A percentile compares a stretch with the other conserved stretches of the same genome.
phyloP scores from a whole-genome alignment of 805 yeast species.

The Metschnikowia anglica region DNA sequence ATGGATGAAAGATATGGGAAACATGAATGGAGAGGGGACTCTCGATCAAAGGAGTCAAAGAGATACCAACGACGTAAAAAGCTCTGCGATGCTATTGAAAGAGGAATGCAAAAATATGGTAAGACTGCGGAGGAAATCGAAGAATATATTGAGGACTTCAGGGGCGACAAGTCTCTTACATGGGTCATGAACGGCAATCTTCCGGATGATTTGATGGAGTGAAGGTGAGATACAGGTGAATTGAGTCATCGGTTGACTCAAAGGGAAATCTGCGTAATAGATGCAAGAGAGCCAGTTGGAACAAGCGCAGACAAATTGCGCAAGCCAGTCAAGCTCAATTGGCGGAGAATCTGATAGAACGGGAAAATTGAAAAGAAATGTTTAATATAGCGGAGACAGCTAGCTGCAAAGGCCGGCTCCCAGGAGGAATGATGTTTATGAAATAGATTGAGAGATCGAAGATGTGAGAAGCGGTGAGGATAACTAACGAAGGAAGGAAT shows the following conservation, averaged over 20 bases:
- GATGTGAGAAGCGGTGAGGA: no score
- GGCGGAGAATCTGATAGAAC: no score
- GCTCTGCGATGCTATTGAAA: slow-evolving; percentile 43
- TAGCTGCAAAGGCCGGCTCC: no score
- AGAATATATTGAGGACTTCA: slow-evolving; percentile 39
- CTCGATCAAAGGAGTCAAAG: slow-evolving; percentile 44
- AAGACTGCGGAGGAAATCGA: slow-evolving; percentile 43
- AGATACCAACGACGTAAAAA: slow-evolving; percentile 45
- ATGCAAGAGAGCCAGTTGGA: no score
- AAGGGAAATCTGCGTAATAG: background rate
- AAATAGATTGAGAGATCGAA: no score
- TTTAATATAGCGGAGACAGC: no score
- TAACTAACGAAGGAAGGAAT: background rate
- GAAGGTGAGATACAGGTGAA: background rate
- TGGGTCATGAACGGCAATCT: slow-evolving; percentile 50
- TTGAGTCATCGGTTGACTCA: no score
- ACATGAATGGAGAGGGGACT: slow-evolving; percentile 47
- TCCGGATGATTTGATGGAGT: slow-evolving; percentile 32
- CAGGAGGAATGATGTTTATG: no score
- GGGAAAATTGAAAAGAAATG: no score
- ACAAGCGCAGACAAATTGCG: no score
- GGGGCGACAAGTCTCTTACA: slow-evolving; percentile 44
- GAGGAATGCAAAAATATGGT: slow-evolving; percentile 41
- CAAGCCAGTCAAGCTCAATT: no score
- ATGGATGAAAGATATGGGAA: slow-evolving; percentile 45